Conservation (phyloP, 768 basidiomycete species). For the Amylocystis lapponica region DNA sequence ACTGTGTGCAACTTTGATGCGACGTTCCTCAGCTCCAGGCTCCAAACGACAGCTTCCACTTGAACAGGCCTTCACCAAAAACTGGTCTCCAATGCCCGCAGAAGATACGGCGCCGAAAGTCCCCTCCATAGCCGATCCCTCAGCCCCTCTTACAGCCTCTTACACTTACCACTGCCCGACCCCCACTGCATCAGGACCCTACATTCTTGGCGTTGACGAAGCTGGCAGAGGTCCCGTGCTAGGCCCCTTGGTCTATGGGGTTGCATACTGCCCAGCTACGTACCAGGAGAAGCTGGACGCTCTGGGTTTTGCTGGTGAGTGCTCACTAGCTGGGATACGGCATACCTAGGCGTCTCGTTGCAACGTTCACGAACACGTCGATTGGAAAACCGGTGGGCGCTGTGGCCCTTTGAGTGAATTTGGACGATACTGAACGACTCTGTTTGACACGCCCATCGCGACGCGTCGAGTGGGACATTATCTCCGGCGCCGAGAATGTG, state of each 20-base stretch:
- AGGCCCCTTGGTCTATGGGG: conserved; percentile 93
- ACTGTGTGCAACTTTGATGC: too few relatives aligned
- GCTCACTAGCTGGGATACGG: too few relatives aligned
- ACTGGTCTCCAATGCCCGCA: not conserved
- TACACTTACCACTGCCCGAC: conserved; percentile 74
- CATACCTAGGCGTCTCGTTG: too few relatives aligned
- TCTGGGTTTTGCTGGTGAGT: conserved; percentile 86
- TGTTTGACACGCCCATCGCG: too few relatives aligned
- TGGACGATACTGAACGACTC: too few relatives aligned
- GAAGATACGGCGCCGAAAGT: conserved; percentile 18
- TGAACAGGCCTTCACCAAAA: not conserved
- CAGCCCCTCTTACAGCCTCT: conserved; percentile 54
- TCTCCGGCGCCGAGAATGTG: too few relatives aligned
- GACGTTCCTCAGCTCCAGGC: not conserved
- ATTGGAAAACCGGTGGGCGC: too few relatives aligned
- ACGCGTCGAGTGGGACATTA: too few relatives aligned
- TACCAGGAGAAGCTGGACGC: conserved; percentile 69
- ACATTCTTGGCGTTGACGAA: conserved; percentile 98
- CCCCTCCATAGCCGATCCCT: conserved; percentile 56
- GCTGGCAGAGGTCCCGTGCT: conserved; percentile 95
- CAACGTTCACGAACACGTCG: too few relatives aligned
- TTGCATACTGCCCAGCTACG: conserved; percentile 84
- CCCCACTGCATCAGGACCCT: conserved; percentile 68
- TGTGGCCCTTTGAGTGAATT: too few relatives aligned
- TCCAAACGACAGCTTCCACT: not conserved